A percentile compares a stretch with the other conserved stretches of the same genome.
These are phyloP conservation scores for Areca catechu DNA, from an alignment of 176 grass and related monocot genomes.

Conservation along the genomic window DNA sequence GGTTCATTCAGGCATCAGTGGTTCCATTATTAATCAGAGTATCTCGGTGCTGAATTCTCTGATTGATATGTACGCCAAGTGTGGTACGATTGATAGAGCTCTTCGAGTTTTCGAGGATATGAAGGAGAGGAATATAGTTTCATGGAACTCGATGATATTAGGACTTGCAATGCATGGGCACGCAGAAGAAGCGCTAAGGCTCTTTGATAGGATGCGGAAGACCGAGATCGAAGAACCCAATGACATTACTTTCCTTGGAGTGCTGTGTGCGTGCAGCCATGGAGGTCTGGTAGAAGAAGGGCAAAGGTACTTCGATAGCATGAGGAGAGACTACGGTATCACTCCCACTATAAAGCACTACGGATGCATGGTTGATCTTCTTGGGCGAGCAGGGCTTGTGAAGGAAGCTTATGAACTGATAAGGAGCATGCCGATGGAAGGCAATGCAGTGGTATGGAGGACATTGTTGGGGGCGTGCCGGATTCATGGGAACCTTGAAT, in stretches of 20 bases:
- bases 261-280: slow-evolving; percentile 20
- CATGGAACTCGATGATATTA: slow-evolving; percentile 20
- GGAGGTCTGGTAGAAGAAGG: slow-evolving; percentile 16
- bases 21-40: not conserved
- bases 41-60: slow-evolving; percentile 5
- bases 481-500: slow-evolving; percentile 15
- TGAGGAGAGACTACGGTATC: slow-evolving; percentile 7
- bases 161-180: slow-evolving; percentile 23
- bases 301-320: slow-evolving; percentile 8
- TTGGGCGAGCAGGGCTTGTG: slow-evolving; percentile 9
- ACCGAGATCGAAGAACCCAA: slow-evolving; percentile 1
- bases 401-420: slow-evolving; percentile 16
- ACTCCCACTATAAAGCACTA: slow-evolving; percentile 17
- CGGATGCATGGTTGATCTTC: slow-evolving; percentile 17
- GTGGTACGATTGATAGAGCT: slow-evolving; percentile 11
- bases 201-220: slow-evolving; percentile 16
- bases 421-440: slow-evolving; percentile 14
- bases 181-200: not conserved
- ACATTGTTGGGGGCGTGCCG: slow-evolving; percentile 13
- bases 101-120: slow-evolving; percentile 7
- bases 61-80: slow-evolving; percentile 26
- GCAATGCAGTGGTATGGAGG: slow-evolving; percentile 24
- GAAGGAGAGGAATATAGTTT: slow-evolving; percentile 13
- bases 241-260: slow-evolving; percentile 20
- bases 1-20: slow-evolving; percentile 6